A percentile compares a stretch with the other conserved stretches of the same genome.
Conservation (phyloP, 805 yeast species). For the Myxozyma neotropica region DNA sequence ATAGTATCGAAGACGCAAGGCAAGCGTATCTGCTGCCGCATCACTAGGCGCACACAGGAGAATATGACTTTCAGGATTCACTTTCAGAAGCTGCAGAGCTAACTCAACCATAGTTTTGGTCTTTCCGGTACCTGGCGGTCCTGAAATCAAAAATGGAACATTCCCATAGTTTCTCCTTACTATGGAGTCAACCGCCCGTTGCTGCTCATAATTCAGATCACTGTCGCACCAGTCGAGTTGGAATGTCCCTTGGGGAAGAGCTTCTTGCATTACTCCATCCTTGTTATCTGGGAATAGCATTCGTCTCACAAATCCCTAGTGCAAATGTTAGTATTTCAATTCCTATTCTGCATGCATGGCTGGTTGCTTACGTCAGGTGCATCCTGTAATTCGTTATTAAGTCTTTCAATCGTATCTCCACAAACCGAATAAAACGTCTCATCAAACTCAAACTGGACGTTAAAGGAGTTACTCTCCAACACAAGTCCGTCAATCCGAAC, state of each 20-base stretch:
- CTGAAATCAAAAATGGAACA: slow-evolving; percentile 30
- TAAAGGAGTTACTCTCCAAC: slow-evolving; percentile 22
- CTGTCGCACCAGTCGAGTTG: slow-evolving; percentile 24
- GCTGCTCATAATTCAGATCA: slow-evolving; percentile 28
- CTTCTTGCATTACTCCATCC: slow-evolving; percentile 20
- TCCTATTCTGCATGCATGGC: neutral
- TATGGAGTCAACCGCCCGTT: slow-evolving; percentile 25
- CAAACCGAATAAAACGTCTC: neutral
- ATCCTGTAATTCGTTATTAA: slow-evolving; percentile 1
- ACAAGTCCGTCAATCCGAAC: slow-evolving; percentile 22
- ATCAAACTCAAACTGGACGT: slow-evolving; percentile 21
- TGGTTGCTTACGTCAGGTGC: neutral
- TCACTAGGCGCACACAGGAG: slow-evolving; percentile 32
- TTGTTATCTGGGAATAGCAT: slow-evolving; percentile 22
- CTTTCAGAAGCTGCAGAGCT: slow-evolving; percentile 24
- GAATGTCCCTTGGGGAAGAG: slow-evolving; percentile 19
- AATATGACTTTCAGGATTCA: slow-evolving; percentile 3
- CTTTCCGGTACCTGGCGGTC: slow-evolving; percentile 33
- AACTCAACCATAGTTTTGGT: slow-evolving; percentile 32
- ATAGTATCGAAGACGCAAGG: slow-evolving; percentile 20
- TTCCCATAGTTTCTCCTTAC: slow-evolving; percentile 22
- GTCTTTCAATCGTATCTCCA: slow-evolving; percentile 9
- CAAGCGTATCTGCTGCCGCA: slow-evolving; percentile 33
- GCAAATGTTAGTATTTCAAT: neutral
- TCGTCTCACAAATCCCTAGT: slow-evolving; percentile 22